phyloP scores from a whole-genome alignment of 352 stramenopile genomes.

The Thraustochytrium sp. region DNA sequence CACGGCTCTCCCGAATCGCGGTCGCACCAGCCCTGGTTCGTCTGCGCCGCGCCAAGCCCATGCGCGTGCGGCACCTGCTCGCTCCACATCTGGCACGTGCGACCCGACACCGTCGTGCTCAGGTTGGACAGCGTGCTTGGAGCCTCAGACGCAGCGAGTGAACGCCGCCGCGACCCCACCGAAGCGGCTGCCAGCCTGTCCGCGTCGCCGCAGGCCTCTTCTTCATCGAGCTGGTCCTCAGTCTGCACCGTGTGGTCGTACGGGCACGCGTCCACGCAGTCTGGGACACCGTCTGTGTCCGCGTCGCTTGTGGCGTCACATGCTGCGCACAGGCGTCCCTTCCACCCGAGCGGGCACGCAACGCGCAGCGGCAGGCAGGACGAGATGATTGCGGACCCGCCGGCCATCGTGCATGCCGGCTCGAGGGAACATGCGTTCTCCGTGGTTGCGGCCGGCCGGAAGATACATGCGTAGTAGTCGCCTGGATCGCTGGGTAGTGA shows the following conservation, averaged over 20 bases:
- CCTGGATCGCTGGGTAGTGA: not conserved
- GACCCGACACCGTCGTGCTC: not conserved
- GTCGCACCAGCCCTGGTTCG: not conserved
- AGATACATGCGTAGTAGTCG: not conserved
- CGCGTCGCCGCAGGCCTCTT: not conserved
- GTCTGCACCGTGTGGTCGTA: not conserved
- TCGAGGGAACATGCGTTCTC: not conserved
- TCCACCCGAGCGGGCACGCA: not conserved
- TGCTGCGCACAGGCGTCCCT: not conserved
- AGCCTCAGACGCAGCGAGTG: not conserved
- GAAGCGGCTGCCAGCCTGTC: not conserved
- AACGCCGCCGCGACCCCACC: not conserved
- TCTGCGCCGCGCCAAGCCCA: not conserved
- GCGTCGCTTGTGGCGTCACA: not conserved
- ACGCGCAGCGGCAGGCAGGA: not conserved
- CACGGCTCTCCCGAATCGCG: not conserved
- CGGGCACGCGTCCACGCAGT: not conserved
- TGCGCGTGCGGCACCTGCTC: not conserved
- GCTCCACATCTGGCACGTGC: not conserved
- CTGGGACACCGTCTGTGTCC: not conserved
- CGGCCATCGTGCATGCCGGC: not conserved
- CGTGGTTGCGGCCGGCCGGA: not conserved
- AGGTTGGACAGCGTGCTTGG: not conserved
- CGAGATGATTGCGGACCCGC: not conserved
- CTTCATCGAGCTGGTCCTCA: not conserved